Percentiles rank a stretch among this genome's conserved stretches.
Conservation (phyloP, 495 filamentous ascomycete genomes). For the Penicillium verhagenii region DNA sequence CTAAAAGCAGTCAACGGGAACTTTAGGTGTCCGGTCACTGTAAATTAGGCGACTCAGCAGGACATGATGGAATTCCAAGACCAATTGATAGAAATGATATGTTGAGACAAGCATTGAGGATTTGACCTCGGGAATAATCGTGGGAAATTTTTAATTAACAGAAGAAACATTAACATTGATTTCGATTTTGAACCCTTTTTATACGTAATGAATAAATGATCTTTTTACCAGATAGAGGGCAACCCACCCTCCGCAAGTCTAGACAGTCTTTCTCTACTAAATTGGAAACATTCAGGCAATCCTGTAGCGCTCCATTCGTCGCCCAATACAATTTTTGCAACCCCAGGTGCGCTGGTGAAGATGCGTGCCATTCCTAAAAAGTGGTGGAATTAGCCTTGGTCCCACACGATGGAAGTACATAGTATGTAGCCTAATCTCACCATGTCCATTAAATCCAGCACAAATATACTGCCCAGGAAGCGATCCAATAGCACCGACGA, state of each 20-base stretch:
- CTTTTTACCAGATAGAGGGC: constrained; percentile 23
- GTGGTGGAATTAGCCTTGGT: background rate
- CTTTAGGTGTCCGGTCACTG: too few relatives aligned
- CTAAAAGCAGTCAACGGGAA: too few relatives aligned
- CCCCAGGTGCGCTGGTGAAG: constrained; percentile 31
- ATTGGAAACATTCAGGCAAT: constrained; percentile 30
- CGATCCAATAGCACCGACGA: constrained; percentile 28
- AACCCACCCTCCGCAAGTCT: constrained; percentile 16
- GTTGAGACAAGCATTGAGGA: too few relatives aligned
- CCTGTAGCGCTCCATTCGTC: constrained; percentile 24
- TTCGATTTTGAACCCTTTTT: constrained; percentile 20
- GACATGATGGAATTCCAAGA: too few relatives aligned
- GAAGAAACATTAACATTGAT: background rate
- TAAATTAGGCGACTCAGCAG: too few relatives aligned
- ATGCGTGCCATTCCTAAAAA: constrained; percentile 32
- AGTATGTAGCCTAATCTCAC: constrained; percentile 3
- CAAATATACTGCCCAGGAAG: constrained; percentile 33
- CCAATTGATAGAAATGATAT: too few relatives aligned
- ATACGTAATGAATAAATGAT: constrained; percentile 12
- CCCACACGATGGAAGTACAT: background rate
- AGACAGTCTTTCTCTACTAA: constrained; percentile 17
- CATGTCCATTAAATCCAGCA: constrained; percentile 37
- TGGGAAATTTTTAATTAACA: too few relatives aligned
- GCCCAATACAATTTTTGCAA: constrained; percentile 26
- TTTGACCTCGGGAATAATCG: too few relatives aligned